Evolutionary conservation across 169 alveolate genomes (phyloP).

Genomic region (Eimeria sp.): DNA sequence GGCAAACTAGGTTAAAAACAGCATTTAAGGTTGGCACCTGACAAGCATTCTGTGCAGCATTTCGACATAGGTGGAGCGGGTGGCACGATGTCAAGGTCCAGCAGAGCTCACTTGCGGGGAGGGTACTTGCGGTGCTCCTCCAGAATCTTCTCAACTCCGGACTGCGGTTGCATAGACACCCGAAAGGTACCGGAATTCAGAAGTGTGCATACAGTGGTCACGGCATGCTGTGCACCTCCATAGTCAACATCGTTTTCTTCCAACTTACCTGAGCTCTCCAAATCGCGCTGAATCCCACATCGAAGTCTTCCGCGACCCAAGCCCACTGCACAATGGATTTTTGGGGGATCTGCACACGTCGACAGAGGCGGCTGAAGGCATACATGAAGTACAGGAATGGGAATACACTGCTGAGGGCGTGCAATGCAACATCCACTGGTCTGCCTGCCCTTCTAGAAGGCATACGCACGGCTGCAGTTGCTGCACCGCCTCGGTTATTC

Average conservation of each 20-base stretch:
- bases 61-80: not conserved
- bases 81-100: not conserved
- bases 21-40: not conserved
- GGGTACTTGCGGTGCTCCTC: conserved; percentile 72
- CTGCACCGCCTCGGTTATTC: not conserved
- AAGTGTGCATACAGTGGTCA: not conserved
- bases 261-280: conserved; percentile 64
- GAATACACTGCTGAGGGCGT: not conserved
- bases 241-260: not conserved
- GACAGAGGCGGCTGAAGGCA: not conserved
- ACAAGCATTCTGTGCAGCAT: not conserved
- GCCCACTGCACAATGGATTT: conserved; percentile 56
- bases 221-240: not conserved
- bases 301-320: conserved; percentile 71
- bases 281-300: conserved; percentile 70
- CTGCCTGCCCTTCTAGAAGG: not conserved
- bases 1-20: not conserved
- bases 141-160: conserved; percentile 45
- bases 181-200: not conserved
- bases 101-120: conserved; percentile 51
- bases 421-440: not conserved
- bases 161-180: conserved; percentile 18
- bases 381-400: not conserved
- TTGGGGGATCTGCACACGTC: conserved; percentile 23
- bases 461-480: not conserved